Evolutionary conservation across 441 rosid genomes (phyloP), one percentile per base, ranked within the genome.

Genomic region (Pelargonium fulgidum): DNA sequence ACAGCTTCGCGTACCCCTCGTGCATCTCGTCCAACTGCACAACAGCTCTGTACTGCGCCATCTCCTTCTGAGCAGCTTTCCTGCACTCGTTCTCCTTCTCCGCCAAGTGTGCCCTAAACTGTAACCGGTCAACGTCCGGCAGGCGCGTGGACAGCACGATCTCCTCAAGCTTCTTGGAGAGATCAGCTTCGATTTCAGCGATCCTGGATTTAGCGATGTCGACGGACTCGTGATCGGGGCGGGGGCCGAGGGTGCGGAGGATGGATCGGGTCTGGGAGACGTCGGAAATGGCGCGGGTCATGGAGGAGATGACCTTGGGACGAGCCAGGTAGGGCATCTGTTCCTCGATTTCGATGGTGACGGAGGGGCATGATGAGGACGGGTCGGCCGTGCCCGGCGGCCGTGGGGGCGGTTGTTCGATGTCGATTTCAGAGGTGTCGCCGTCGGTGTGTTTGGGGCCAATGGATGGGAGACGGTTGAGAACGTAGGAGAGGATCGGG

Each of bases 161-260:
- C 56, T 86, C 95, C 63, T 86, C 96, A 10, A 93, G 88, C 24
- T 85, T 82, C 75, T 86, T 22, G 24, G 24, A 22, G 24, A 22
- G 24, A 22, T 22, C 24, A 22, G 24, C 24, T 22, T 22, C 24
- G 75, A 86, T 86, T 70, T 86, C 89, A 0, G 64, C 44, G 50
- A 93, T 85, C 16, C 81, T 84, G 1, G 83, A 65, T 58, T 77
- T 88, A 3, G 98, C 96, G 26, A 41, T 68, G 77, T 93, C 98
- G 20, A 93, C 84, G 44, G 86, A 73, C 84, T 93, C 95, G 75
- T 89, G 98, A 73, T 89, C 95, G 19, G 97, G 98, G 4, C 97
- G 89, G 0, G 93, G 92, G 6, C 98, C 98, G 12, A 93, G 83
- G 66, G 85, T 83, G 12, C 69, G 89, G 58, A 93, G 96, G 16